These are phyloP conservation scores for Kwoniella newhampshirensis DNA, from an alignment of 768 basidiomycete species.

Conservation along the genomic window DNA sequence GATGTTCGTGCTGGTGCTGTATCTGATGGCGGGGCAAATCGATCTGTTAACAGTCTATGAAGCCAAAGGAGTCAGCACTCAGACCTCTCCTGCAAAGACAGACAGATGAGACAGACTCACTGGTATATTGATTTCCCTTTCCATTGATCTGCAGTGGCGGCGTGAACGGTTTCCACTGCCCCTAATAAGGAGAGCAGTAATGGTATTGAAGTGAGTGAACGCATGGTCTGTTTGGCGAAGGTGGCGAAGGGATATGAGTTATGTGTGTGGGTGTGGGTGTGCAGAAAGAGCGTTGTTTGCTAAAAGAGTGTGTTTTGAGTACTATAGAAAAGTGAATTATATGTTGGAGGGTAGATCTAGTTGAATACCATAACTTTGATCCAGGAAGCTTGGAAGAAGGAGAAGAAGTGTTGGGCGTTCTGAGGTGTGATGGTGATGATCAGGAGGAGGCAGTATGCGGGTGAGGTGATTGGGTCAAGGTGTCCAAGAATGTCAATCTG, in stretches of 20 bases:
- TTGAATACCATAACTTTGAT: too few relatives aligned
- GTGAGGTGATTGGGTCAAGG: too few relatives aligned
- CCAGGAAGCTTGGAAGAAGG: too few relatives aligned
- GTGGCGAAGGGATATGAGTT: not conserved
- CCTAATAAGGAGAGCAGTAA: conserved; percentile 18
- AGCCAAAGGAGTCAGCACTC: not conserved
- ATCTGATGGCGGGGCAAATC: conserved; percentile 68
- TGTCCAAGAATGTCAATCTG: too few relatives aligned
- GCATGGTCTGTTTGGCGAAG: conserved; percentile 8
- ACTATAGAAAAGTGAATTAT: not conserved
- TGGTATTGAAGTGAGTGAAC: conserved; percentile 8
- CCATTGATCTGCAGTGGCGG: conserved; percentile 53
- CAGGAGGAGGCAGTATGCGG: too few relatives aligned
- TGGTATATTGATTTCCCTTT: conserved; percentile 78
- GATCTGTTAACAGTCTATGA: conserved; percentile 64
- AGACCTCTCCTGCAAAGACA: not conserved
- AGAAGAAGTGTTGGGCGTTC: too few relatives aligned
- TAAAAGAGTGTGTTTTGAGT: too few relatives aligned
- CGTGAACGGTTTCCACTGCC: conserved; percentile 11
- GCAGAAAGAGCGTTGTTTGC: conserved; percentile 4
- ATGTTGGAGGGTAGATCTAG: too few relatives aligned
- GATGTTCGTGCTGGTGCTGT: conserved; percentile 53
- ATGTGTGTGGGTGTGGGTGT: not conserved
- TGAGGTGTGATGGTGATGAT: too few relatives aligned
- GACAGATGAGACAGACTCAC: conserved; percentile 47